Evolutionary conservation across 345 rosid genomes (phyloP), one percentile per base, ranked within the genome.

Genomic region (Brassica carinata): DNA sequence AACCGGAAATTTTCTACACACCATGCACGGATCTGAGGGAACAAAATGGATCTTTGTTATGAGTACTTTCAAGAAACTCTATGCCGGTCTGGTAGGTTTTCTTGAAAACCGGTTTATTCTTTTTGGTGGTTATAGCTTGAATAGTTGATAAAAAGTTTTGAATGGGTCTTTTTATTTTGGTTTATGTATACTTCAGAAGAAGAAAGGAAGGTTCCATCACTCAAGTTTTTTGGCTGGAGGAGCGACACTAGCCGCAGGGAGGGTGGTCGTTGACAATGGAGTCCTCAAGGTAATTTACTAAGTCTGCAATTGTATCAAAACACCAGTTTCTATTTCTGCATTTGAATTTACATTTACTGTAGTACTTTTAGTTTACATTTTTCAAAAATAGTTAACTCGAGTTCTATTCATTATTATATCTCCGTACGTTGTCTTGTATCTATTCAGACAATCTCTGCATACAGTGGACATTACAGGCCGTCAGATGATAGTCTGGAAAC

Each of bases 201-300:
- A 89, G 97, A 95, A 95, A 84, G 99, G 99, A 70, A 75, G 34
- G 57, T 95, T 95, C 77, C 99, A 95, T 79, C 98, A 95, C 87
- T 95, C 99, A 2, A 95, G 98, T 78, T 95, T 95, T 76, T 84
- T 95, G 85, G 99, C 99, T 2, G 99, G 99, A 33, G 99, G 99
- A 85, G 91, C 88, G 57, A 90, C 99, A 0, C 67, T 93, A 79
- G 97, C 97, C 2, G 98, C 99, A 2, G 99, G 99, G 85, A 89
- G 98, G 83, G 84, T 95, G 4, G 80, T 55, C 19, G 93, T 82
- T 19, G 94, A 91, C 76, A 23, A 83, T 69, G 99, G 98, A 78
- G 74, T 81, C 74, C 91, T 93, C 34, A 93, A 88, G 94, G 99
- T 93, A 89, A 59, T 31, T 30, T 2, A 65, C 58, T 53, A 53